Evolutionary conservation across 345 rosid genomes (phyloP).

Genomic region (Citrus medica): DNA sequence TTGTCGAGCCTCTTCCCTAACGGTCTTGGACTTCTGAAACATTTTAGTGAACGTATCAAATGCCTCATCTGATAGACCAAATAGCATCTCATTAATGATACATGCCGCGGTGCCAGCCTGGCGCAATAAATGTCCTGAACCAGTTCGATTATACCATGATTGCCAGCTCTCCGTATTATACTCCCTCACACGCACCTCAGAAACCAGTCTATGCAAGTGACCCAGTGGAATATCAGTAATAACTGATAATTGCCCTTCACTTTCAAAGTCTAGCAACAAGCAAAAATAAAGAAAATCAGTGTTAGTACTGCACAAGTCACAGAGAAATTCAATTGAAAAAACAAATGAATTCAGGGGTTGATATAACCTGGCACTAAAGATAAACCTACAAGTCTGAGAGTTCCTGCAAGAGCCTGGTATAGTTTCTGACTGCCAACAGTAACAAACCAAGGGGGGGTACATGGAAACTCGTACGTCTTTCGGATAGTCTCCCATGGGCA

Average conservation of each 20-base stretch:
- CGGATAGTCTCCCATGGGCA: slow-evolving; percentile 22
- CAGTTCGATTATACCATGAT: slow-evolving; percentile 71
- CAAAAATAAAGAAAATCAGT: slow-evolving; percentile 17
- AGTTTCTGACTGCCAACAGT: slow-evolving; percentile 69
- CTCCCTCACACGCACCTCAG: slow-evolving; percentile 67
- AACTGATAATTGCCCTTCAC: slow-evolving; percentile 58
- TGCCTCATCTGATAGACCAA: slow-evolving; percentile 73
- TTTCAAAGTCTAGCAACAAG: slow-evolving; percentile 53
- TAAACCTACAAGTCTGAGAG: slow-evolving; percentile 86
- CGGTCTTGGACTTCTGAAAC: slow-evolving; percentile 48
- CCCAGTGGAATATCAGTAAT: slow-evolving; percentile 77
- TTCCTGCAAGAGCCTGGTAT: slow-evolving; percentile 69
- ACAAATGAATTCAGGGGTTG: slow-evolving; percentile 28
- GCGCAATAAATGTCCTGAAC: slow-evolving; percentile 76
- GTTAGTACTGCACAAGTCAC: slow-evolving; percentile 22
- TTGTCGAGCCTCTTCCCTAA: slow-evolving; percentile 25
- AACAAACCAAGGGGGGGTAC: slow-evolving; percentile 84
- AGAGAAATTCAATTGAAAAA: slow-evolving; percentile 6
- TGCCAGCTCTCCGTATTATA: slow-evolving; percentile 71
- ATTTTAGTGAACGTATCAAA: slow-evolving; percentile 41
- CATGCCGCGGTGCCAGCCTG: slow-evolving; percentile 81
- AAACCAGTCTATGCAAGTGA: slow-evolving; percentile 53
- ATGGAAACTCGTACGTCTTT: slow-evolving; percentile 53
- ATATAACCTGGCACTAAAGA: slow-evolving; percentile 78
- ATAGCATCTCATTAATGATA: slow-evolving; percentile 85